Evolutionary conservation across 139 green algal genomes (phyloP).

Genomic region (Ulvella scutata): DNA sequence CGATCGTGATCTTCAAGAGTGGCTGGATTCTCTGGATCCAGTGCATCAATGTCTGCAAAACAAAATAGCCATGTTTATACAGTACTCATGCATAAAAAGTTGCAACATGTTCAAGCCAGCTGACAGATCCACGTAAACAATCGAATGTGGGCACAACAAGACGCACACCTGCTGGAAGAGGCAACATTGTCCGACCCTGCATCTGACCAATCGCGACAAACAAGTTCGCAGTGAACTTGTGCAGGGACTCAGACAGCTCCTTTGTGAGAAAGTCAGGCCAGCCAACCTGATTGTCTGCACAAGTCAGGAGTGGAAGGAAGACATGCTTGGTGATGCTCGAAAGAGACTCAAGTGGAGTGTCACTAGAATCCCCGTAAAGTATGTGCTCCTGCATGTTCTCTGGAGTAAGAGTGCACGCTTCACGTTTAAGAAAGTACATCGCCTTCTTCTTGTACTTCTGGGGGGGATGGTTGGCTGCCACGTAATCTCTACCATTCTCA

Average conservation of each 20-base stretch:
- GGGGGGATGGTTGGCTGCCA: conserved; percentile 28
- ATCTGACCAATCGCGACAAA: conserved; percentile 52
- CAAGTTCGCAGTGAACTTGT: conserved; percentile 64
- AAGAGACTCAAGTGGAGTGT: conserved; percentile 60
- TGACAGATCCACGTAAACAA: neutral
- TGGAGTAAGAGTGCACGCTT: conserved; percentile 28
- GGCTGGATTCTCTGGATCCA: neutral
- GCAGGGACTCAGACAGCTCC: conserved; percentile 70
- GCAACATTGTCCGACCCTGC: conserved; percentile 77
- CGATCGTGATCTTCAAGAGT: conserved; percentile 49
- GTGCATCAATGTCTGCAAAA: neutral
- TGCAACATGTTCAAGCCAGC: neutral
- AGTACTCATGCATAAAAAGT: neutral
- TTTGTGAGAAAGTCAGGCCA: conserved; percentile 70
- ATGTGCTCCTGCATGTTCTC: conserved; percentile 51
- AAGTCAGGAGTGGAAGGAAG: conserved; percentile 68
- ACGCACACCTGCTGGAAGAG: conserved; percentile 35
- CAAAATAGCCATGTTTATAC: neutral
- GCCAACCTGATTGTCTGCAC: conserved; percentile 53
- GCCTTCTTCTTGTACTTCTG: conserved; percentile 65
- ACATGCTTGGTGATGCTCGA: conserved; percentile 53
- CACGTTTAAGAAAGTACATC: conserved; percentile 68
- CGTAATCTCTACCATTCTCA: neutral
- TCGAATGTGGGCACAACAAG: neutral
- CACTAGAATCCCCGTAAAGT: conserved; percentile 53